Evolutionary conservation across 129 eudicot species (phyloP).

Genomic region (Glebionis coronaria): DNA sequence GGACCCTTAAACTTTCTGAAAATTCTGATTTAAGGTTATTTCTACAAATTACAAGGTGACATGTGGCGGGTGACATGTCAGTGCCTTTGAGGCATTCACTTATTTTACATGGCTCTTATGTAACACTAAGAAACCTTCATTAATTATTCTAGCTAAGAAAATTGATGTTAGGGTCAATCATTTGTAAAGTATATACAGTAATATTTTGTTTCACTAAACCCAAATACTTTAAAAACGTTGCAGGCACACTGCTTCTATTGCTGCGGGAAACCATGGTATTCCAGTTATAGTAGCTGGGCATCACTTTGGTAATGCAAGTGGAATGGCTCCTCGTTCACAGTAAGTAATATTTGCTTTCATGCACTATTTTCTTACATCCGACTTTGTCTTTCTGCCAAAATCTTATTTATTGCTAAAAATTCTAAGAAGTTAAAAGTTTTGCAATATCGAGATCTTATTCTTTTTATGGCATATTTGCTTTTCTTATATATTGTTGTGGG

Average conservation of each 20-base stretch:
- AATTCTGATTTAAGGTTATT: no score
- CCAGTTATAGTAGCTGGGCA: conserved; percentile 92
- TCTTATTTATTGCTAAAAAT: conserved; percentile 11
- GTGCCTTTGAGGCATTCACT: no score
- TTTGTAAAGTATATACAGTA: no score
- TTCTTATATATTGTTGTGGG: not conserved
- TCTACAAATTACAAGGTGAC: no score
- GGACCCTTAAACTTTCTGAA: no score
- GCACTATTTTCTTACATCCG: not conserved
- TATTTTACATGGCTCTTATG: no score
- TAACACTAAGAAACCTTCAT: not conserved
- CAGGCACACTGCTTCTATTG: conserved; percentile 98
- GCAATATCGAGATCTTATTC: not conserved
- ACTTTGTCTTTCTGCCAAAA: not conserved
- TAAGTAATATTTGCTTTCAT: conserved; percentile 30
- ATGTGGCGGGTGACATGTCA: no score
- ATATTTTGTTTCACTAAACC: conserved; percentile 5
- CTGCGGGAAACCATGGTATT: conserved; percentile 97
- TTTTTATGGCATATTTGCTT: conserved; percentile 1
- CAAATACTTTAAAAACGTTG: not conserved
- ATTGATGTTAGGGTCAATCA: not conserved
- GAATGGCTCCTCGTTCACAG: conserved; percentile 99
- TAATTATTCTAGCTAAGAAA: not conserved
- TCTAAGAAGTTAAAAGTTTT: conserved; percentile 4
- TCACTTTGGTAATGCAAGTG: conserved; percentile 93